These are phyloP conservation scores for Penicillium crustosum DNA, from an alignment of 2,329 filamentous ascomycete genomes.

Conservation along the genomic window DNA sequence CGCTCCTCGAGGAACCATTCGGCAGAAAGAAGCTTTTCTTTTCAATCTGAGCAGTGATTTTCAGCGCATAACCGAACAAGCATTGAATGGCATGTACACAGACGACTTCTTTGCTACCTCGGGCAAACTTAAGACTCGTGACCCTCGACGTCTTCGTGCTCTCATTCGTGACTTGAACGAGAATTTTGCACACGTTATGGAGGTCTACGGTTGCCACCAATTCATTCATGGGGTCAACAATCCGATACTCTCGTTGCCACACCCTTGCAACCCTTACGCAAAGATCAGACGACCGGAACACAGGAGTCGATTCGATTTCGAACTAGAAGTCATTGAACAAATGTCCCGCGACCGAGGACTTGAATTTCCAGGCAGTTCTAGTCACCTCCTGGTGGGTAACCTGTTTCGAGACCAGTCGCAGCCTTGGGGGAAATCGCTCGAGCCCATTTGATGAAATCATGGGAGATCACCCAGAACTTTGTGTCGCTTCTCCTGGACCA, in stretches of 20 bases:
- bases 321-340: background rate
- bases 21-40: conserved; percentile 30
- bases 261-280: background rate
- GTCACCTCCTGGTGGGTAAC: background rate
- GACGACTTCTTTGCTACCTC: background rate
- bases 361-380: background rate
- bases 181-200: conserved; percentile 30
- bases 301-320: background rate
- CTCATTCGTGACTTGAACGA: conserved; percentile 28
- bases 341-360: background rate
- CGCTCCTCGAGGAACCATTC: conserved; percentile 22
- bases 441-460: conserved; percentile 26
- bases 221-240: background rate
- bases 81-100: background rate
- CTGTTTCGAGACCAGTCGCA: conserved; percentile 12
- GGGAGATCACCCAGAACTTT: conserved; percentile 24
- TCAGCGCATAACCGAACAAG: background rate
- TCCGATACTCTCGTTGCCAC: background rate
- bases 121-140: conserved; percentile 14
- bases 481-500: conserved; percentile 25
- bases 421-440: conserved; percentile 35
- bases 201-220: conserved; percentile 13
- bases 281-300: background rate
- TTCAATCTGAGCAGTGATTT: conserved; percentile 17
- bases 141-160: conserved; percentile 31